phyloP scores from a whole-genome alignment of 1,284 basidiomycete genomes.

The Ustilago loliicola region DNA sequence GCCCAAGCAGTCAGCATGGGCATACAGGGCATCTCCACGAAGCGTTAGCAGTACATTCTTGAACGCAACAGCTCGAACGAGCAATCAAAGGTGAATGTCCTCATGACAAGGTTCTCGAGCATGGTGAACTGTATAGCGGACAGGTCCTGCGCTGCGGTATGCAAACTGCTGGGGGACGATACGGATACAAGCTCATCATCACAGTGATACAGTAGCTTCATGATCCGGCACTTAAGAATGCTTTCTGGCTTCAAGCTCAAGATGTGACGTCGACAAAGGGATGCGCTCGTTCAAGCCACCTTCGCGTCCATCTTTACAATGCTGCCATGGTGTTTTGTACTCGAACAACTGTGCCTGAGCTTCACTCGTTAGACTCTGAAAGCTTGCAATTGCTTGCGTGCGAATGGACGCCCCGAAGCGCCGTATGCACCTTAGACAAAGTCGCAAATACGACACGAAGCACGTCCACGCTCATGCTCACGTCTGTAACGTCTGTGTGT shows the following conservation, averaged over 20 bases:
- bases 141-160: no score
- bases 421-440: slow-evolving; percentile 17
- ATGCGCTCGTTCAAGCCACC: neutral
- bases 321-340: slow-evolving; percentile 15
- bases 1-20: no score
- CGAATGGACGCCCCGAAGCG: neutral
- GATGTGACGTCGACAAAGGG: slow-evolving; percentile 8
- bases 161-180: no score
- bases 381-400: slow-evolving; percentile 7
- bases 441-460: slow-evolving; percentile 34
- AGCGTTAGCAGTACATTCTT: neutral
- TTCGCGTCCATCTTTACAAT: slow-evolving; percentile 10
- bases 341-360: no score
- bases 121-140: no score
- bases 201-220: neutral
- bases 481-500: neutral
- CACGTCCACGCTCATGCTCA: slow-evolving; percentile 24
- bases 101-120: no score
- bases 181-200: no score
- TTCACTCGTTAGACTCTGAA: no score
- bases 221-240: neutral
- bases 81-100: no score
- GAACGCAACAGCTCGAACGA: no score
- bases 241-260: slow-evolving; percentile 1
- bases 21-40: no score